Base-by-base conservation (phyloP, 2,329 filamentous ascomycete genomes). In the Cladophialophora carrionii region DNA sequence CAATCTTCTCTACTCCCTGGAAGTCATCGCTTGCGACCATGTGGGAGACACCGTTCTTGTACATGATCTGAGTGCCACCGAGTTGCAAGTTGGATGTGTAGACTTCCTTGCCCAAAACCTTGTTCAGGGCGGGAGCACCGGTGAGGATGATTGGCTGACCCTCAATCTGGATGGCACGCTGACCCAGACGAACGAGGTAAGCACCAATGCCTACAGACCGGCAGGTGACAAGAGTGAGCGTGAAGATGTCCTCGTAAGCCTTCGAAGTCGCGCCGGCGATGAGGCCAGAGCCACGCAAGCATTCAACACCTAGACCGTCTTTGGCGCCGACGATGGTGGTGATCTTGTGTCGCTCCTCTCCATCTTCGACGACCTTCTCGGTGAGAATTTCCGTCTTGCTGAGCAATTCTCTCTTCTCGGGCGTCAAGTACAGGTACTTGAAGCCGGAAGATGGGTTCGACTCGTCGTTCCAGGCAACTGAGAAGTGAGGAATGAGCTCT, bases 41-140 rank as follows among this genome's bases (percentile, higher is more conserved):
- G 83, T 99, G 95, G 24, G 95, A 98, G 49, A 99, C 95, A 87
- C 95, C 95, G 78, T 99, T 99, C 82, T 91, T 93, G 87, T 99
- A 98, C 95, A 99, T 99, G 85, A 99, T 99, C 81, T 99, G 95
- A n/a, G 95, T 99, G 73, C 95, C 95, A 88, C 95, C 95, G 71
- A 99, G 91, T 84, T 99, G 95, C 76, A 99, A 82, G 85, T 99
- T 99, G 67, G 95, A 98, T 26, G 95, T 97, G 83, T 99, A 99
- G 32, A 99, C 94, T 80, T 99, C 95, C 72, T 96, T 92, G 74
- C 95, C 95, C 67, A 99, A 88, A 74, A 99, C 85, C 83, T 98
- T 99, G 87, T 99, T 99, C 78, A 99, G 90, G 65, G 95, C 95
- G 70, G 92, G 91, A 56, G 95, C 95, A 86, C 95, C 95, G 74